Conservation (phyloP, 257 asterid species). For the Primulina eburnea region DNA sequence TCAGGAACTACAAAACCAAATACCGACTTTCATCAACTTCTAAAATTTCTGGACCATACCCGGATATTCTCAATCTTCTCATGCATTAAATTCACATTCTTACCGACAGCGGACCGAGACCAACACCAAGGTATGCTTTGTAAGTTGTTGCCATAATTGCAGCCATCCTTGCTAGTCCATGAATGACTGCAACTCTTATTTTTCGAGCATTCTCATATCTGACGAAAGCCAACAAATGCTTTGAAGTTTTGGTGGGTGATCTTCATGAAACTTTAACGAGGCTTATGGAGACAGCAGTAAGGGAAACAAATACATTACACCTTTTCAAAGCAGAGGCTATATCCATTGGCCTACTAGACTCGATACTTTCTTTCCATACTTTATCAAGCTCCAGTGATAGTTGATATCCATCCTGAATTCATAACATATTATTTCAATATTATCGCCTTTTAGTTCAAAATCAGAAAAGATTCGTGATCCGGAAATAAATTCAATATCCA, state of each 20-base stretch:
- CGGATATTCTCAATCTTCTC: neutral
- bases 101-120: constrained; percentile 92
- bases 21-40: neutral
- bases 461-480: neutral
- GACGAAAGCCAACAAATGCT: constrained; percentile 27
- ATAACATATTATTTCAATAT: constrained; percentile 15
- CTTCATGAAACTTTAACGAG: neutral
- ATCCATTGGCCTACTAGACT: constrained; percentile 53
- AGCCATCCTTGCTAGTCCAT: constrained; percentile 97
- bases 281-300: neutral
- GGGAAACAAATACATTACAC: constrained; percentile 28
- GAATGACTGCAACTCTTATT: constrained; percentile 81
- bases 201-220: constrained; percentile 85
- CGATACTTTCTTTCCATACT: constrained; percentile 46
- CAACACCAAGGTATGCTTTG: constrained; percentile 88
- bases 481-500: neutral
- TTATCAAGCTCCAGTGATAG: constrained; percentile 84
- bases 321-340: constrained; percentile 60
- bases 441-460: constrained; percentile 11
- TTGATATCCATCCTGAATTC: constrained; percentile 79
- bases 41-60: neutral
- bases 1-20: constrained; percentile 62
- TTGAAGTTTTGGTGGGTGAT: constrained; percentile 1
- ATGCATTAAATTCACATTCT: constrained; percentile 13
- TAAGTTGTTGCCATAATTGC: constrained; percentile 95